Evolutionary conservation across 2,329 filamentous ascomycete species (phyloP), one percentile per base, ranked within the genome.

Genomic region (Verticillium dahliae): DNA sequence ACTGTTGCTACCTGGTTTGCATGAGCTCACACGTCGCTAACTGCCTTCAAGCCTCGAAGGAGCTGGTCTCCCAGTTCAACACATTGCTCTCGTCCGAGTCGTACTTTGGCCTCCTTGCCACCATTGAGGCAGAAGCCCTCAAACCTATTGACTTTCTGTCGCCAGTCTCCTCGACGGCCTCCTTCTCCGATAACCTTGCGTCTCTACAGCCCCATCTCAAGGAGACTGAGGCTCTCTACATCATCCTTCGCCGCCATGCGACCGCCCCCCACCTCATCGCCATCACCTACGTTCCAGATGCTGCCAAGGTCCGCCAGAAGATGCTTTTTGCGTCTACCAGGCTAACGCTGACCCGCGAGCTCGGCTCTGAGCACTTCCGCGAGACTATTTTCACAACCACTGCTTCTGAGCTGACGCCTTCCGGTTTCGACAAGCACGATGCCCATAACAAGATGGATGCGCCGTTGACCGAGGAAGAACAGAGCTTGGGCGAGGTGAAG

Each of bases 251-350:
- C 57, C 86, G 88, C 61, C 81, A 88, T 72, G 80, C 85, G 59
- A 72, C 75, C 41, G 74, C 78, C 3, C 84, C 83, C n/a, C 75
- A 74, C 66, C 86, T 92, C 65, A 76, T 90, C 33, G 89, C 88
- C 56, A 78, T 93, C 39, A 92, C 90, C 39, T 95, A 92, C 73
- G 86, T 95, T 6, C 91, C 91, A 33, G 90, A 94, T 74, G 72
- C 85, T 1, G 91, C 91, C 45, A 89, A 88, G 34, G 90, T 95
- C 61, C 87, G 91, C 45, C 89, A 92, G 73, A 95, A 95, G 81
- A 95, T 91, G 88, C 83, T 95, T 27, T 93, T 94, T 73, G 90
- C 91, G 6, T 85, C 87, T 31, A 93, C 91, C 34, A 84, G 90
- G 10, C 79, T 93, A 68, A 90, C 90, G 0, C 81, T 95, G 1